These are phyloP conservation scores for Pseudonectria buxi DNA, from an alignment of 2,329 filamentous ascomycete species.

Conservation along the genomic window DNA sequence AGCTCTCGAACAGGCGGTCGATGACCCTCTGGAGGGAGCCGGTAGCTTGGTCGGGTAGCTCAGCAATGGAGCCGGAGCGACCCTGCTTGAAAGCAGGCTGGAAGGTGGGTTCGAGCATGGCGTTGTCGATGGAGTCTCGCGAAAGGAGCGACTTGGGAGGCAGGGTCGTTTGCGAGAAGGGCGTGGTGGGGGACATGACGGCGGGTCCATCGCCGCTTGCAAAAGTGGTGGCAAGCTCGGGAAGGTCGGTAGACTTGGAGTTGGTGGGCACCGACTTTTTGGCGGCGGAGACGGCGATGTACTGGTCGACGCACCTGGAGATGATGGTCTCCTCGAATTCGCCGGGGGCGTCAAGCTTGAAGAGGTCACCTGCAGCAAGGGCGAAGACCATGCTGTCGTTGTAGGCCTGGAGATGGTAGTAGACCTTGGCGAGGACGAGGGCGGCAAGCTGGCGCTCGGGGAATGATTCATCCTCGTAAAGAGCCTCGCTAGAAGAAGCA, in stretches of 20 bases:
- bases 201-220: constrained; percentile 63
- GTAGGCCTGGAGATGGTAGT: constrained; percentile 98
- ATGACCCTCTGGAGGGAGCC: constrained; percentile 79
- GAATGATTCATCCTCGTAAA: constrained; percentile 95
- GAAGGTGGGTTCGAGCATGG: constrained; percentile 53
- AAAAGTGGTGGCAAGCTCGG: constrained; percentile 77
- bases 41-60: constrained; percentile 62
- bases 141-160: constrained; percentile 95
- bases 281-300: constrained; percentile 67
- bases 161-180: constrained; percentile 88
- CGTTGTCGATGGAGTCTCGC: constrained; percentile 62
- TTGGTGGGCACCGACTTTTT: constrained; percentile 41
- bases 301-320: constrained; percentile 96
- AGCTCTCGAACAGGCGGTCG: constrained; percentile 84
- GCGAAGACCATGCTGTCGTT: constrained; percentile 99
- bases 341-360: constrained; percentile 82
- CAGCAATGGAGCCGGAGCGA: constrained; percentile 53
- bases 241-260: constrained; percentile 43
- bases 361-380: constrained; percentile 86
- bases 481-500: constrained; percentile 63
- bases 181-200: constrained; percentile 81
- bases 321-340: constrained; percentile 99
- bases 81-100: constrained; percentile 47
- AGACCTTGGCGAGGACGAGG: constrained; percentile 92
- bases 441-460: constrained; percentile 91